Base-by-base conservation (phyloP, 257 asterid genomes). In the Capsicum baccatum region DNA sequence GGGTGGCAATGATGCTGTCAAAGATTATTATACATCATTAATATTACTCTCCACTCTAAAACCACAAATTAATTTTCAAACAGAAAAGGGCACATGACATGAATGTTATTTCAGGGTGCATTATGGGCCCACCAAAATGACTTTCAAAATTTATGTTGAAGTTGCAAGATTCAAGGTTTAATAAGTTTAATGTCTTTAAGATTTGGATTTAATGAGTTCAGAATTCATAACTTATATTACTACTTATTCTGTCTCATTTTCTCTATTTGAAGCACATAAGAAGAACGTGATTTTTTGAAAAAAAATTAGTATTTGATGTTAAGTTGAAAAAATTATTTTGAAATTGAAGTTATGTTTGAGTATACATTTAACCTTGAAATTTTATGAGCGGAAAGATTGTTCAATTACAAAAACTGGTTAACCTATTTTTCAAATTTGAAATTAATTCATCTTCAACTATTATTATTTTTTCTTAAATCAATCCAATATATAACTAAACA, bases 121-220 rank as follows among this genome's bases (percentile, higher is more conserved):
- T 54, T 13, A 47, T 16, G 91, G 64, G 88, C 91, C 91, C 63
- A 84, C 90, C 55, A 68, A 48, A 56, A 78, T 52, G 64, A 69
- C 14, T 8, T 16, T 39, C 15, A 16, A 69, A 39, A 39, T 68
- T 26, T 37, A 33, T 35, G 74, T 37, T 16, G n/a, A 35, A 15
- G 8, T 7, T 8, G 78, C 52, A 15, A 35, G 5, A 66, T 55
- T 4, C 59, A 56, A 56, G 3, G 6, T 69, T 39, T 16, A 26
- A 0, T 26, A 68, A 39, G 26, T 39, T 68, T 67, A 37, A 37
- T 35, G 11, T 6, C 1, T 81, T 35, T 56, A 82, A 59, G 33
- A 64, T 5, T 84, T 81, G 26, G 48, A 1, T 37, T 15, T 9
- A 11, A 66, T 5, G 71, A 37, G 21, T 35, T 67, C 6, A 37